Evolutionary conservation across 768 basidiomycete genomes (phyloP), one percentile per base, ranked within the genome.

Genomic region (Podaxis sp.): DNA sequence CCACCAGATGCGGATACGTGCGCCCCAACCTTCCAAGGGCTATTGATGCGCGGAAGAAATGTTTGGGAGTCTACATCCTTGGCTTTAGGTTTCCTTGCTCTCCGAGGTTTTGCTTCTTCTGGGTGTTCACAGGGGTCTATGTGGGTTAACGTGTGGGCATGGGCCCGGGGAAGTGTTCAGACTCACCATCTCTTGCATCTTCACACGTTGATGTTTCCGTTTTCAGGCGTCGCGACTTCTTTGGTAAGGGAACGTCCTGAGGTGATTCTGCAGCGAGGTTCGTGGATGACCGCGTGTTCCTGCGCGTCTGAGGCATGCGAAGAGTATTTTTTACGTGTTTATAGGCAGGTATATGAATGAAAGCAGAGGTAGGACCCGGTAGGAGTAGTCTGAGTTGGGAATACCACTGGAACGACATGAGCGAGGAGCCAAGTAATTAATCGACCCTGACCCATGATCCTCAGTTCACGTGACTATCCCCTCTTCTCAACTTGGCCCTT

Each of bases 1-100:
- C 93, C 93, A 2, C 91, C 92, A 0, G 87, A 85, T 8, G 89
- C 82, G 13, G 91, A 93, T 24, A 94, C 89, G 69, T 96, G 93
- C 3, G 92, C 91, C 1, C 93, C 93, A 12, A 95, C 78, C 70
- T 89, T 89, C 87, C 88, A 90, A 0, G 70, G 67, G 49, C 77
- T 82, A 0, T 70, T 65, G 3, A 68, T 63, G 22, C 79, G 73
- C n/a, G 70, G 64, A n/a, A 75, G 73, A 58, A 75, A 71, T 4
- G 59, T 50, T 33, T 40, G 62, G 6, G 63, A 56, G 50, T 75
- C 72, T 4, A 60, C 37, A 5, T 59, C 28, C 46, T 65, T 67
- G 1, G 51, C 46, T 40, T 68, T 68, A 4, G 65, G 50, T 59
- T 68, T 71, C n/a, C 28, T 37, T 20, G 17, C 26, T n/a, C 33